Percentiles rank a stretch among this genome's conserved stretches.
Evolutionary conservation across 139 green algal genomes (phyloP).

Genomic region (Tetratostichococcus sp.): DNA sequence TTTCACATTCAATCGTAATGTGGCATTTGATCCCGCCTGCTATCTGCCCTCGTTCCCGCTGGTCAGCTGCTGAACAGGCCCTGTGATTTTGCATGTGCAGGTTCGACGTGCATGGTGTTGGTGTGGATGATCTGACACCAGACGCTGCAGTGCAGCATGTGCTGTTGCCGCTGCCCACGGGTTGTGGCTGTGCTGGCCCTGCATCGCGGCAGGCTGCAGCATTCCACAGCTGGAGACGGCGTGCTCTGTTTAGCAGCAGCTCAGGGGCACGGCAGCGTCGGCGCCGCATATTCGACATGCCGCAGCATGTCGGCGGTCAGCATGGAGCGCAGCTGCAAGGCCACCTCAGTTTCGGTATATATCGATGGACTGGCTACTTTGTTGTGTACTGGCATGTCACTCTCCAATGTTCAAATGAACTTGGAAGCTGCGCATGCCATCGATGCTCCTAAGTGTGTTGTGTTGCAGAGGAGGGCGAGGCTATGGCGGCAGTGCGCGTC

Average conservation of each 20-base stretch:
- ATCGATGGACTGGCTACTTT: too few relatives aligned
- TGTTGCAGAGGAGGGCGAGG: not conserved
- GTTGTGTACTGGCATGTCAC: too few relatives aligned
- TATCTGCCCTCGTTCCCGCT: too few relatives aligned
- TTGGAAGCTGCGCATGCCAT: too few relatives aligned
- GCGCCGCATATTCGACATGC: not conserved
- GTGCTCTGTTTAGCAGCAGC: not conserved
- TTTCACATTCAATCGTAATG: too few relatives aligned
- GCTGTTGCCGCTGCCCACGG: not conserved
- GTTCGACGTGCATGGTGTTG: constrained; percentile 4
- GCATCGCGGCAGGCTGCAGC: not conserved
- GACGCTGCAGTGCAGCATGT: not conserved
- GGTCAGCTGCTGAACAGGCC: too few relatives aligned
- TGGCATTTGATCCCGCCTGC: not conserved
- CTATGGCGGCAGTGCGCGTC: not conserved
- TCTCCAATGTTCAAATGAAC: too few relatives aligned
- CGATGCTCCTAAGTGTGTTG: too few relatives aligned
- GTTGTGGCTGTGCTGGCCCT: not conserved
- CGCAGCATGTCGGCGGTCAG: not conserved
- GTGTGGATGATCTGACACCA: constrained; percentile 10
- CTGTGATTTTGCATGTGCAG: constrained; percentile 1
- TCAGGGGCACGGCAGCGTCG: not conserved
- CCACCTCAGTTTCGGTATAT: not conserved
- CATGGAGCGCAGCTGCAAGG: not conserved
- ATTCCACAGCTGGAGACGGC: not conserved